Evolutionary conservation across 768 basidiomycete species (phyloP).

Genomic region (Kwoniella newhampshirensis): DNA sequence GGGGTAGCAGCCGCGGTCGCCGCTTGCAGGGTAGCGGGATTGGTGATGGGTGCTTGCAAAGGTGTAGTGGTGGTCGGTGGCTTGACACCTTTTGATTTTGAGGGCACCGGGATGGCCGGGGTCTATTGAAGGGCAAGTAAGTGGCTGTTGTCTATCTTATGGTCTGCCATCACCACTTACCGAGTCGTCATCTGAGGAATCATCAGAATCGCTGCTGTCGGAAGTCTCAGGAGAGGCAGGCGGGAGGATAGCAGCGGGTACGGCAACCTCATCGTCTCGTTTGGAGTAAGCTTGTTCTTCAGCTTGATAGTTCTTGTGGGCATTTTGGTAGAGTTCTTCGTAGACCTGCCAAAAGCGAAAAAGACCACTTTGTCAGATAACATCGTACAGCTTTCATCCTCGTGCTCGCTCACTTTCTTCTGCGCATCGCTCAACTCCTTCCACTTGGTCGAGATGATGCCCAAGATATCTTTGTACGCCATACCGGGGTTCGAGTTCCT

Average conservation of each 20-base stretch:
- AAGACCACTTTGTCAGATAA: too few species aligned
- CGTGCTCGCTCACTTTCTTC: constrained; percentile 64
- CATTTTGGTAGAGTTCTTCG: constrained; percentile 58
- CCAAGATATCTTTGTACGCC: constrained; percentile 70
- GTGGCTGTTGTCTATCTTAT: neutral
- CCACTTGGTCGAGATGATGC: constrained; percentile 74
- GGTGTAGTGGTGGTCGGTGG: neutral
- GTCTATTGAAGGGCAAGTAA: neutral
- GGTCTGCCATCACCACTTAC: constrained; percentile 8
- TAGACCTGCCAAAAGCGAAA: constrained; percentile 61
- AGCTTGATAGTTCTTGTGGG: constrained; percentile 66
- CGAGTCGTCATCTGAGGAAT: constrained; percentile 15
- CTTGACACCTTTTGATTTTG: neutral
- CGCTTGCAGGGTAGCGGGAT: constrained; percentile 8
- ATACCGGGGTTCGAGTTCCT: constrained; percentile 66
- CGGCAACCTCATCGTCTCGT: too few species aligned
- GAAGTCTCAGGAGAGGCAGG: neutral
- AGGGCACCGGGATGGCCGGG: neutral
- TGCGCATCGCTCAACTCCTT: constrained; percentile 64
- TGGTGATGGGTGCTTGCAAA: constrained; percentile 4
- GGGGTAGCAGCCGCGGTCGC: neutral
- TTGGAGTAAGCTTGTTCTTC: constrained; percentile 57
- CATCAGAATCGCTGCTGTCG: constrained; percentile 16
- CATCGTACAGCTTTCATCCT: neutral
- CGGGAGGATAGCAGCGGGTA: neutral